These are phyloP conservation scores for Stylonectria norvegica DNA, from an alignment of 2,329 filamentous ascomycete species.

Conservation along the genomic window DNA sequence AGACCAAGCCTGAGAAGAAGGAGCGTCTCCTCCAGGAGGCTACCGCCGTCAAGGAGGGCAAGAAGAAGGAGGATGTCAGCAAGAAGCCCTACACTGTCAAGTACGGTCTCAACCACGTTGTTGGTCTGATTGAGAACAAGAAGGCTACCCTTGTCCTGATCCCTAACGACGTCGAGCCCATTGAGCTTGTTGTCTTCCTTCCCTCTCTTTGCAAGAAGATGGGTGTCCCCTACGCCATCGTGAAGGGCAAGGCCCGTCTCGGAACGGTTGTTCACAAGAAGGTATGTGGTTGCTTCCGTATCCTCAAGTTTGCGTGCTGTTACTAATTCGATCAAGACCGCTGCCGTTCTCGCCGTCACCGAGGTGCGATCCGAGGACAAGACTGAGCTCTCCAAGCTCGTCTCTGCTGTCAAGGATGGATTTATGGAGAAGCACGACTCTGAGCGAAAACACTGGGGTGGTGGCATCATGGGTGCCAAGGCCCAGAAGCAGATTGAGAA, in stretches of 20 bases:
- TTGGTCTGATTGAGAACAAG: conserved; percentile 98
- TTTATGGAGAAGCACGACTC: conserved; percentile 96
- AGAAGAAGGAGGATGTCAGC: conserved; percentile 99
- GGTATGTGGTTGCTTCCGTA: conserved; percentile 45
- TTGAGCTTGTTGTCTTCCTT: conserved; percentile 98
- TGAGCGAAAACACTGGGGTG: conserved; percentile 90
- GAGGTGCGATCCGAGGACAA: conserved; percentile 99
- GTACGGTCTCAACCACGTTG: conserved; percentile 99
- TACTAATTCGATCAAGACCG: conserved; percentile 65
- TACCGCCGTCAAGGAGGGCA: conserved; percentile 94
- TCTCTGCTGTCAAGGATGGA: conserved; percentile 95
- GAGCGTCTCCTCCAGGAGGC: conserved; percentile 98
- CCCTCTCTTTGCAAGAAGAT: conserved; percentile 99
- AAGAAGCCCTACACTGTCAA: conserved; percentile 99
- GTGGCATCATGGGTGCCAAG: conserved; percentile 99
- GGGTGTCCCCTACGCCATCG: conserved; percentile 97
- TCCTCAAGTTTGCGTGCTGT: conserved; percentile 6
- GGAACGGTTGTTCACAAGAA: conserved; percentile 99
- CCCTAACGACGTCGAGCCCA: conserved; percentile 98
- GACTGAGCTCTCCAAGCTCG: conserved; percentile 93
- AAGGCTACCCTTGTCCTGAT: conserved; percentile 98
- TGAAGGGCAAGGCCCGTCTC: conserved; percentile 99
- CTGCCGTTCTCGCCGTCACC: conserved; percentile 90
- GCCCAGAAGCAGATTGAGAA: conserved; percentile 73
- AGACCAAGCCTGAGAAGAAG: conserved; percentile 99